Conservation (phyloP, 148 eudicot genomes). For the Camellia lanceoleosa region DNA sequence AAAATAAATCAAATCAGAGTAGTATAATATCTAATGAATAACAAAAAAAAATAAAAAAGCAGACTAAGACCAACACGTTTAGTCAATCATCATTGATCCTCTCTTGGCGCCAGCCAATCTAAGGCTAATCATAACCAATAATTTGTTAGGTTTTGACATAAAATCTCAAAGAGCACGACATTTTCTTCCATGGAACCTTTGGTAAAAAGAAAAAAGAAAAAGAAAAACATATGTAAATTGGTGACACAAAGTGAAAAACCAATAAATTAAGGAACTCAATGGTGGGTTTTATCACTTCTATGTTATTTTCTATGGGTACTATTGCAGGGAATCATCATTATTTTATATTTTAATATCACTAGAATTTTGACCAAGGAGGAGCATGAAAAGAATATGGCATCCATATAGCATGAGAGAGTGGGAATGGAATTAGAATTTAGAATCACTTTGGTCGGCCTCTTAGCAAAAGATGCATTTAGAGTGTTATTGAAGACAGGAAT, state of each 20-base stretch:
- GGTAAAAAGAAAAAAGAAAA: too few relatives aligned
- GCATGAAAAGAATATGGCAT: constrained; percentile 25
- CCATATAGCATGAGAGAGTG: constrained; percentile 18
- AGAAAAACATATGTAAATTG: not conserved
- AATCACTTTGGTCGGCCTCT: constrained; percentile 50
- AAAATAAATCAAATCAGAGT: too few relatives aligned
- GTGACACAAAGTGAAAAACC: not conserved
- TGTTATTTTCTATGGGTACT: not conserved
- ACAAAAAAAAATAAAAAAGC: too few relatives aligned
- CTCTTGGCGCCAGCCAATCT: too few relatives aligned
- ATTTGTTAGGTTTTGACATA: too few relatives aligned
- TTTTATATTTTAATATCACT: not conserved
- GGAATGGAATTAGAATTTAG: constrained; percentile 46
- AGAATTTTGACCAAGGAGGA: constrained; percentile 17
- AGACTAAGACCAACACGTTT: too few relatives aligned
- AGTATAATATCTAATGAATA: too few relatives aligned
- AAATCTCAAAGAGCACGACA: too few relatives aligned
- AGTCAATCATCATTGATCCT: too few relatives aligned
- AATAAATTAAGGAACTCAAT: not conserved
- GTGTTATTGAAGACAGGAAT: constrained; percentile 43
- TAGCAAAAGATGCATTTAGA: constrained; percentile 38
- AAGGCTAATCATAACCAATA: too few relatives aligned
- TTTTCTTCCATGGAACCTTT: too few relatives aligned
- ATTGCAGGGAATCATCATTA: not conserved
- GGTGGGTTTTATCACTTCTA: not conserved